Evolutionary conservation across 768 basidiomycete species (phyloP).

Genomic region (Lactarius hengduanensis): DNA sequence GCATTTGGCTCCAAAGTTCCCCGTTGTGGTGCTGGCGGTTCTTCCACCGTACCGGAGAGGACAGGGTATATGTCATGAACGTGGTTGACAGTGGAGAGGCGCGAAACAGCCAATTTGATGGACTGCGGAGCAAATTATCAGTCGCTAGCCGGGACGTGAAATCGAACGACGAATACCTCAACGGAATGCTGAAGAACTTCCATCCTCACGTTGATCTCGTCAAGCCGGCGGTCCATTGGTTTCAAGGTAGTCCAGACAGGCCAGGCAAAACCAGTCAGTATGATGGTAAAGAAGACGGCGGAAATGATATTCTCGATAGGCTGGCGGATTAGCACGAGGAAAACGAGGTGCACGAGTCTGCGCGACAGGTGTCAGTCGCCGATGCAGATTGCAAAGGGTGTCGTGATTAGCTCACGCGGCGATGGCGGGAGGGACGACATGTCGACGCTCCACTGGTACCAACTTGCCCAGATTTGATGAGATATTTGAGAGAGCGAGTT

Average conservation of each 20-base stretch:
- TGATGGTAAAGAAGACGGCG: constrained; percentile 4
- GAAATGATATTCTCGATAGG: background rate
- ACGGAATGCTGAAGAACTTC: constrained; percentile 12
- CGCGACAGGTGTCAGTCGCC: background rate
- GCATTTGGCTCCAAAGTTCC: background rate
- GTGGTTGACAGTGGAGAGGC: background rate
- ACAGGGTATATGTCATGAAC: background rate
- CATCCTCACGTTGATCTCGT: background rate
- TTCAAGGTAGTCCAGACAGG: constrained; percentile 10
- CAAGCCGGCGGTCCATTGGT: background rate
- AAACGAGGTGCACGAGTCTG: constrained; percentile 4
- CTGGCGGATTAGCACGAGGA: background rate
- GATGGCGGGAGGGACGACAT: background rate
- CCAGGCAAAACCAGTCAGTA: constrained; percentile 10
- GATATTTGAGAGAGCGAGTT: background rate
- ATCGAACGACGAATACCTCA: background rate
- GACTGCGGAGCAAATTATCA: constrained; percentile 3
- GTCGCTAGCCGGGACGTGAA: background rate
- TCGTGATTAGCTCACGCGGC: constrained; percentile 13
- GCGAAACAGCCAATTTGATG: background rate
- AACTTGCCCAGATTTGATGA: constrained; percentile 8
- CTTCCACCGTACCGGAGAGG: background rate
- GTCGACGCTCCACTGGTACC: background rate
- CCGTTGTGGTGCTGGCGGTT: background rate
- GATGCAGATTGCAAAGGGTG: background rate